phyloP scores from a whole-genome alignment of 2,329 filamentous ascomycete species.

The Paracamarosporium sp. region DNA sequence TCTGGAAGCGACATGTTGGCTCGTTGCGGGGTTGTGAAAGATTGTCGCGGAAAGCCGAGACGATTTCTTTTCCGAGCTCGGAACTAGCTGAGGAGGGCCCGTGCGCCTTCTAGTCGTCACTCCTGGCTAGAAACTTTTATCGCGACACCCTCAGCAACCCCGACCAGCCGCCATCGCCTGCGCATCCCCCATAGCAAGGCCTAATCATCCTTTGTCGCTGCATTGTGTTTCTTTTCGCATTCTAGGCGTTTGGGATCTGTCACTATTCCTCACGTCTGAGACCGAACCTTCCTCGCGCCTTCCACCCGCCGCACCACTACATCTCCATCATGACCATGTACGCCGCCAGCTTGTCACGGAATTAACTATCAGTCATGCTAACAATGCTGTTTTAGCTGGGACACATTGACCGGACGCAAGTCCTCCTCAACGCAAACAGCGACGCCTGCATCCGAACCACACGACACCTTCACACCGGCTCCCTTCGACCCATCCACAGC shows the following conservation, averaged over 20 bases:
- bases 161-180: slow-evolving; percentile 30
- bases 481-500: slow-evolving; percentile 74
- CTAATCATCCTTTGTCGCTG: slow-evolving; percentile 12
- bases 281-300: slow-evolving; percentile 19
- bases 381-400: slow-evolving; percentile 48
- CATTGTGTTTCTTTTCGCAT: slow-evolving; percentile 18
- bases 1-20: slow-evolving; percentile 37
- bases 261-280: slow-evolving; percentile 18
- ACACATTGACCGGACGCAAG: slow-evolving; percentile 67
- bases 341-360: slow-evolving; percentile 4
- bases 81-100: slow-evolving; percentile 26
- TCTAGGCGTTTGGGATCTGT: slow-evolving; percentile 27
- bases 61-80: slow-evolving; percentile 37
- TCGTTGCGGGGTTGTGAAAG: slow-evolving; percentile 6
- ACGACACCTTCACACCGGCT: slow-evolving; percentile 59
- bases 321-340: slow-evolving; percentile 46
- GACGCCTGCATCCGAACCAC: slow-evolving; percentile 49
- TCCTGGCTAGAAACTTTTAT: slow-evolving; percentile 41
- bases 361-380: neutral
- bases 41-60: neutral
- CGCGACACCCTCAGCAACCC: slow-evolving; percentile 9
- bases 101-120: slow-evolving; percentile 31
- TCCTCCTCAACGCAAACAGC: slow-evolving; percentile 51
- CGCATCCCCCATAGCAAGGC: slow-evolving; percentile 29
- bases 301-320: slow-evolving; percentile 17